Conservation (phyloP, 805 yeast genomes). For the Wickerhamiella allomyrinae region DNA sequence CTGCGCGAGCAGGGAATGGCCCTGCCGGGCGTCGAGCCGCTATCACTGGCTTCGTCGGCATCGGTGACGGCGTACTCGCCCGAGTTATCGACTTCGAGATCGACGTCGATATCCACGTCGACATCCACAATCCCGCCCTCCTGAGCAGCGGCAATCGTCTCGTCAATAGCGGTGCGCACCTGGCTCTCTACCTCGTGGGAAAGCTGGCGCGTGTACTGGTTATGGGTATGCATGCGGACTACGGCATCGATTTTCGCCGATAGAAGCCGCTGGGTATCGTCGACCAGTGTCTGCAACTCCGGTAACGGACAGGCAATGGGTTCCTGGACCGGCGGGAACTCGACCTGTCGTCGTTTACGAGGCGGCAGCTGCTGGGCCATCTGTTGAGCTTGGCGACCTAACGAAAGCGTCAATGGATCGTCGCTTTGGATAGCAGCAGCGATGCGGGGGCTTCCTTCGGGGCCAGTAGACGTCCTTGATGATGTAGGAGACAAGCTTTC, state of each 20-base stretch:
- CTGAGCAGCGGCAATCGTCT: slow-evolving; percentile 14
- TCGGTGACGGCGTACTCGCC: neutral
- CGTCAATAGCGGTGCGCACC: slow-evolving; percentile 13
- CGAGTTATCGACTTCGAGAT: neutral
- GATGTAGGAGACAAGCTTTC: too few species aligned
- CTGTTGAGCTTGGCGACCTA: too few species aligned
- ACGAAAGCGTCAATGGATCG: neutral
- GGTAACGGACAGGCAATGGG: neutral
- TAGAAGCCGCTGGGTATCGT: slow-evolving; percentile 4
- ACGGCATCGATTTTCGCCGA: slow-evolving; percentile 6
- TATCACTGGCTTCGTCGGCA: neutral
- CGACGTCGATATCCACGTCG: neutral
- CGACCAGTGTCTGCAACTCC: slow-evolving; percentile 1
- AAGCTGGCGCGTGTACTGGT: slow-evolving; percentile 9
- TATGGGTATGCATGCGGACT: slow-evolving; percentile 8
- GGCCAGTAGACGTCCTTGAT: too few species aligned
- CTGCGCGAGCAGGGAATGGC: too few species aligned
- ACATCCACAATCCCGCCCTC: slow-evolving; percentile 9
- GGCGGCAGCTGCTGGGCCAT: neutral
- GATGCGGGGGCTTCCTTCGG: neutral
- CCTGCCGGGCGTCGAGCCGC: neutral
- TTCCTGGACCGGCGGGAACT: slow-evolving; percentile 35
- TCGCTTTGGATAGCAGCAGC: neutral
- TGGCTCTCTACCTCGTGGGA: slow-evolving; percentile 15
- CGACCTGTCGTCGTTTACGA: slow-evolving; percentile 32